phyloP scores from a whole-genome alignment of 2,329 filamentous ascomycete species.

The Lecanicillium sp. region DNA sequence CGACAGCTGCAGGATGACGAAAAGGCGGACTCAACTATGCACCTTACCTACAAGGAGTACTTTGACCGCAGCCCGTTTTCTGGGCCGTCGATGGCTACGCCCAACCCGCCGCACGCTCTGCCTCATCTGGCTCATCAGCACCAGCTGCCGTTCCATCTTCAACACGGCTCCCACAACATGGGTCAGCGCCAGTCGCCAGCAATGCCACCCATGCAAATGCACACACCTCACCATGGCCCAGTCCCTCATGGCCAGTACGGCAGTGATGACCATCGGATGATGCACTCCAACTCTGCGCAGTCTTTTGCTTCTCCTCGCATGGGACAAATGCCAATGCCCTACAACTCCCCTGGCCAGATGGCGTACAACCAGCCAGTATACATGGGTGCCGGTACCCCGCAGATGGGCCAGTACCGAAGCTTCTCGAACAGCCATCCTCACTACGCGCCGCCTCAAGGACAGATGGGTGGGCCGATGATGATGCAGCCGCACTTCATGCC shows the following conservation, averaged over 20 bases:
- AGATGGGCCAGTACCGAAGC: constrained; percentile 64
- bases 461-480: constrained; percentile 78
- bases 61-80: constrained; percentile 64
- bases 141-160: constrained; percentile 76
- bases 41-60: constrained; percentile 65
- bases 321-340: constrained; percentile 62
- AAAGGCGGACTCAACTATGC: constrained; percentile 58
- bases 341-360: constrained; percentile 63
- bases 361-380: constrained; percentile 68
- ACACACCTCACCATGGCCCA: constrained; percentile 64
- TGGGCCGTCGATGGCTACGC: constrained; percentile 56
- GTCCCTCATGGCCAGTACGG: constrained; percentile 61
- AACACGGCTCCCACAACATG: constrained; percentile 63
- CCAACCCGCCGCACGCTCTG: constrained; percentile 62
- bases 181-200: constrained; percentile 65
- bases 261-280: constrained; percentile 82
- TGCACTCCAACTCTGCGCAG: constrained; percentile 75
- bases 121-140: constrained; percentile 75
- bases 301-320: constrained; percentile 82
- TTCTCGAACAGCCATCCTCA: constrained; percentile 60
- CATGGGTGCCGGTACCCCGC: constrained; percentile 62
- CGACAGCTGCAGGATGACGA: constrained; percentile 66
- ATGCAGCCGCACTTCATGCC: constrained; percentile 71
- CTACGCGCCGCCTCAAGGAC: constrained; percentile 65
- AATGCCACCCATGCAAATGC: constrained; percentile 72